Evolutionary conservation across 345 rosid genomes (phyloP), one percentile per base, ranked within the genome.

Genomic region (Salix caprea): DNA sequence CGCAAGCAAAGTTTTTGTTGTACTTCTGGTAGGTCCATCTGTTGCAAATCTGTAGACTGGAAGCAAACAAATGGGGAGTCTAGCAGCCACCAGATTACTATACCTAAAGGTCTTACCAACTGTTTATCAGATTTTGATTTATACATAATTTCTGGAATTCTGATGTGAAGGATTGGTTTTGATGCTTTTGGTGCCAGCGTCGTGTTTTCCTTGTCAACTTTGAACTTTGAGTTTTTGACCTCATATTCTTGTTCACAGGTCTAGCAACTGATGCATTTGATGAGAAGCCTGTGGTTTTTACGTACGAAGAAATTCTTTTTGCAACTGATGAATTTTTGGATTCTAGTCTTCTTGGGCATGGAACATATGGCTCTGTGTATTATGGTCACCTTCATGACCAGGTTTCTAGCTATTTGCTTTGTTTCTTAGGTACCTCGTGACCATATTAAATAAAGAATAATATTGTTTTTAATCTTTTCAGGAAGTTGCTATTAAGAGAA

Each of bases 401-500:
- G 97, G 98, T 92, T 73, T 78, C 74, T 75, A 68, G 56, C 42
- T 34, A 42, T 74, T 71, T 37, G 44, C 74, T 65, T 74, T 11
- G 30, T 4, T 58, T 77, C 68, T n/a, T 7, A 44, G 36, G 14
- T 44, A 13, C 16, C 14, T 13, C 0, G 48, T 44, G 15, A 13
- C 13, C 48, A 44, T 12, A 44, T 44, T 0, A 13, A 14, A 3
- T 44, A 44, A 44, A 44, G 48, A 44, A 44, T 36, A n/a, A 56
- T 54, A 24, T 26, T 76, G 34, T 73, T 78, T 78, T 54, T 23
- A 76, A 21, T 65, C 36, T 42, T 81, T 77, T 70, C 67, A 94
- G 99, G 99, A 95, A 85, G 97, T 93, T 83, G 94, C 96, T 46
- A 78, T 93, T 67, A 95, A 95, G 84, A 90, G 89, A 78, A 93